Evolutionary conservation across 306 rosid species (phyloP).

Genomic region (Medicago arabica): DNA sequence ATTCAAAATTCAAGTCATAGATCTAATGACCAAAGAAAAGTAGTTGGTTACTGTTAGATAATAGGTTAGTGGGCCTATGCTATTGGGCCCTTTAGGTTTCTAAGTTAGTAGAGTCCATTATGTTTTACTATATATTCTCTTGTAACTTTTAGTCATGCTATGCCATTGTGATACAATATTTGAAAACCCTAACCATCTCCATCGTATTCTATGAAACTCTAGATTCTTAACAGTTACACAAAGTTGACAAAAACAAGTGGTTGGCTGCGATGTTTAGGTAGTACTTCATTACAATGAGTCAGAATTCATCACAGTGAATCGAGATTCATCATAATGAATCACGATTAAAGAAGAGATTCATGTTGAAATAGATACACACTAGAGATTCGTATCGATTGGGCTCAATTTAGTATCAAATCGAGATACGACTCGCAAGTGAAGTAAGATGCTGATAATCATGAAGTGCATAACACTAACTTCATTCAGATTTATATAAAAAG

Average conservation of each 20-base stretch:
- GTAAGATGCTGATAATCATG: neutral
- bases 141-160: too few relatives aligned
- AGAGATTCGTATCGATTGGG: neutral
- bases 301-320: neutral
- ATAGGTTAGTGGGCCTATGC: too few relatives aligned
- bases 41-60: neutral
- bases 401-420: neutral
- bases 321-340: neutral
- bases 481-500: constrained; percentile 18
- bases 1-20: neutral
- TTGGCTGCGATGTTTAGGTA: neutral
- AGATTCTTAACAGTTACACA: neutral
- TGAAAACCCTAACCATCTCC: too few relatives aligned
- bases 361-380: neutral
- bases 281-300: neutral
- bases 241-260: neutral
- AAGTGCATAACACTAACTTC: neutral
- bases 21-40: neutral
- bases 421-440: neutral
- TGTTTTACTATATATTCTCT: too few relatives aligned
- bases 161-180: too few relatives aligned
- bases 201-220: too few relatives aligned
- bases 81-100: too few relatives aligned
- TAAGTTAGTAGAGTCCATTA: too few relatives aligned
- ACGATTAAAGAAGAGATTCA: neutral